phyloP scores from a whole-genome alignment of 495 filamentous ascomycete species.

The Penicillium subrubescens region DNA sequence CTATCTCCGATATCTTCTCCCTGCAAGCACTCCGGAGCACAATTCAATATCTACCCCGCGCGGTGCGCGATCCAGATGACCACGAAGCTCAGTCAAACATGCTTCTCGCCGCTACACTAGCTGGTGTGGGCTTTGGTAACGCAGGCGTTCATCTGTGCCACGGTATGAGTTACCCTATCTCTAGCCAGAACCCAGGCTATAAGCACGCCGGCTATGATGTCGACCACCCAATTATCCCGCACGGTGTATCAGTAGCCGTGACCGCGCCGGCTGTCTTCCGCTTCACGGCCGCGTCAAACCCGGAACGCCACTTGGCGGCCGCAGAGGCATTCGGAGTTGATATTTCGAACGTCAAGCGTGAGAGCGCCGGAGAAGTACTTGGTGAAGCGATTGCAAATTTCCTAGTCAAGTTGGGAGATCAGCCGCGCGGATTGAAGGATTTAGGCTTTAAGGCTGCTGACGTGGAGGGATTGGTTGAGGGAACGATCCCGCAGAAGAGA shows the following conservation, averaged over 20 bases:
- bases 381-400: slow-evolving; percentile 80
- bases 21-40: slow-evolving; percentile 77
- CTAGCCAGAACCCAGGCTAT: slow-evolving; percentile 89
- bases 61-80: slow-evolving; percentile 85
- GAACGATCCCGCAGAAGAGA: slow-evolving; percentile 86
- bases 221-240: slow-evolving; percentile 78
- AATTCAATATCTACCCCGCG: slow-evolving; percentile 86
- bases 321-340: slow-evolving; percentile 93
- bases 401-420: slow-evolving; percentile 79
- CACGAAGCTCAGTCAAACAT: slow-evolving; percentile 89
- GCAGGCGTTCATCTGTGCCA: slow-evolving; percentile 97
- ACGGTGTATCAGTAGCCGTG: slow-evolving; percentile 93
- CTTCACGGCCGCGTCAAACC: slow-evolving; percentile 89
- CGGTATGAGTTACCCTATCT: slow-evolving; percentile 96
- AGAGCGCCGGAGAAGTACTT: slow-evolving; percentile 85
- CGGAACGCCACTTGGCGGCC: slow-evolving; percentile 84
- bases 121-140: slow-evolving; percentile 96
- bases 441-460: slow-evolving; percentile 76
- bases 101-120: slow-evolving; percentile 90
- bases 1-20: slow-evolving; percentile 95
- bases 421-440: slow-evolving; percentile 82
- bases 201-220: slow-evolving; percentile 82
- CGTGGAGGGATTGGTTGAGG: slow-evolving; percentile 83
- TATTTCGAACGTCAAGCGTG: slow-evolving; percentile 77
- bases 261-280: slow-evolving; percentile 92